Evolutionary conservation across 371 early-diverging fungal species (phyloP), one percentile per base, ranked within the genome.

Genomic region (Fennellomyces sp.): DNA sequence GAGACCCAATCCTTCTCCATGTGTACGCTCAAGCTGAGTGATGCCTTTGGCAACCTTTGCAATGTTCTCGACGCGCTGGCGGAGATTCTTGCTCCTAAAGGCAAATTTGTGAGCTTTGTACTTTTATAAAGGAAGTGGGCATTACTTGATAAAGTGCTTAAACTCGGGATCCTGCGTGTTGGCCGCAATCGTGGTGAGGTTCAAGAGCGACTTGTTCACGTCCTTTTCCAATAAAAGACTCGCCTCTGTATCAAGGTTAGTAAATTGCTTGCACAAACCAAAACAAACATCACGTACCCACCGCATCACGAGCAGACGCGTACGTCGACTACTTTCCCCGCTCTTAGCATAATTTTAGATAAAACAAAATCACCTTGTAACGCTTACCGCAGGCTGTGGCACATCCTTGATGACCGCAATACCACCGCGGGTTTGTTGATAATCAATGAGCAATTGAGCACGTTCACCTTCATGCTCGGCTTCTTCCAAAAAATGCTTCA

Each of bases 351-450:
- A 13, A 41, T 17, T 5, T 41, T 19, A n/a, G n/a, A 13, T 41
- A 21, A 23, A 35, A 30, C 6, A 26, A 12, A 27, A 52, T n/a
- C 11, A 29, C 3, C 13, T 7, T 19, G 11, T 52, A 12, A 3
- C 17, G 7, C 38, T 58, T 72, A 73, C 79, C 55, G 53, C 33
- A 21, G 79, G 79, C 28, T 75, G 68, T 38, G 73, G 68, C 13
- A 81, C 36, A 17, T 61, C 29, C 30, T 60, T 57, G 25, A 85
- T 66, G 25, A 75, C 41, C 52, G 76, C 80, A 19, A 66, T 49
- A 48, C 89, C 89, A 60, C 89, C 89, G 52, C 89, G 80, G 56
- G 70, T 79, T 35, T 76, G 79, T 64, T 79, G 84, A 69, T 88
- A 88, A 42, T 86, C 76, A 56, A 85, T 84, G 48, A 88, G 56